Evolutionary conservation across 495 filamentous ascomycete genomes (phyloP), one percentile per base, ranked within the genome.

Genomic region (Tetracladium marchalianum): DNA sequence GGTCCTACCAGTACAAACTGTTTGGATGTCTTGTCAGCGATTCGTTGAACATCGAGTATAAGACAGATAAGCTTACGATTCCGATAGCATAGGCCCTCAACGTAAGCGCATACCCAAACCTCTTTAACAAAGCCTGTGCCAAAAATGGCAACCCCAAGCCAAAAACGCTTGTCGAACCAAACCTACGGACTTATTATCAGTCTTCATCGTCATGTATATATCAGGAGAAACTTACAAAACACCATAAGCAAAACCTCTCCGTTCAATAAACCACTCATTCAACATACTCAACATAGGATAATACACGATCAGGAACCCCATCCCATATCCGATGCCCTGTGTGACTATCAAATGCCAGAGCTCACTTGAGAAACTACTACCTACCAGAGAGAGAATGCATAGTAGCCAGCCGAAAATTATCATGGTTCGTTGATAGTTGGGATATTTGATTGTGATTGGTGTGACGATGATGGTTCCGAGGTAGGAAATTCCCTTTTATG

Each of bases 171-270:
- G 39, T 1, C 57, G 62, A 13, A 58, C 61, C 32, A 56, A 44
- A 44, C 12, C 47, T 50, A 12, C 11, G 5, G 11, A 22, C 11
- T 56, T 56, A 0, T 69, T 32, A 12, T 15, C 10, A 11, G 2
- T 12, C 11, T 36, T 12, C 12, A 7, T 7, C 7, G 22, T 27
- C 22, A 27, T 22, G 5, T 22, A 32, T 24, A 12, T 18, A 12
- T 5, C 9, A 22, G 12, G 12, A 24, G 9, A 78, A 24, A 70
- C 71, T 63, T 67, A 76, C 52, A 76, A 66, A 11, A 76, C 62
- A n/a, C 76, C 76, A 47, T 69, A 78, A 6, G 77, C 77, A 16
- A 79, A 53, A 4, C 75, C 75, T 41, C 71, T 69, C 27, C 66
- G 55, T 18, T 52, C 43, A 17, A 72, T 59, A 55, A 79, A 80